Conservation (phyloP, 2,329 filamentous ascomycete genomes). For the Taxawa tesnikishii region DNA sequence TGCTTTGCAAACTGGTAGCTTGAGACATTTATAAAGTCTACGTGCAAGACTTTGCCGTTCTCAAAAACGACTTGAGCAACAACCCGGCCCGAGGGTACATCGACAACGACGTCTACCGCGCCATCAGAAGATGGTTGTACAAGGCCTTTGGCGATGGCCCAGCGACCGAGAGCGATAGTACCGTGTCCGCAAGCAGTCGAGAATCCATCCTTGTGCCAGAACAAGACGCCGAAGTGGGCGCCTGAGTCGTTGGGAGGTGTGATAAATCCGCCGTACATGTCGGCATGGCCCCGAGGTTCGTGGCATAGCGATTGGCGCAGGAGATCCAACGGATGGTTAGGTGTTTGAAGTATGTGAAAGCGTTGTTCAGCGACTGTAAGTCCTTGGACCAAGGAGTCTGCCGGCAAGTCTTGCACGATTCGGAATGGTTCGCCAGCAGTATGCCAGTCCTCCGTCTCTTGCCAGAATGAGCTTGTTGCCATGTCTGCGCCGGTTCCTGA, state of each 20-base stretch:
- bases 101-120: slow-evolving; percentile 4
- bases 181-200: slow-evolving; percentile 42
- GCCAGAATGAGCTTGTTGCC: too few relatives aligned
- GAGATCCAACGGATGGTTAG: slow-evolving; percentile 10
- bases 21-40: slow-evolving; percentile 9
- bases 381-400: slow-evolving; percentile 29
- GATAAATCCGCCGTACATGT: slow-evolving; percentile 41
- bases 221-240: slow-evolving; percentile 37
- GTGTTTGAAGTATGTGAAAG: slow-evolving; percentile 20
- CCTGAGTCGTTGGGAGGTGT: slow-evolving; percentile 26
- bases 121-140: slow-evolving; percentile 2
- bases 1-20: slow-evolving; percentile 5
- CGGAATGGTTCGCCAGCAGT: slow-evolving; percentile 38
- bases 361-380: slow-evolving; percentile 24
- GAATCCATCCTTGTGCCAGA: slow-evolving; percentile 35
- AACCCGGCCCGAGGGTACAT: slow-evolving; percentile 8
- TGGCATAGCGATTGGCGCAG: slow-evolving; percentile 30
- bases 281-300: slow-evolving; percentile 37
- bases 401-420: slow-evolving; percentile 22
- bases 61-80: slow-evolving; percentile 2
- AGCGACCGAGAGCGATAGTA: slow-evolving; percentile 36
- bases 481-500: too few relatives aligned
- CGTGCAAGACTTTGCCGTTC: slow-evolving; percentile 1
- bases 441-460: slow-evolving; percentile 19
- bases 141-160: slow-evolving; percentile 17